Percentiles rank a stretch among this genome's conserved stretches.
Evolutionary conservation across 1,284 basidiomycete species (phyloP).

Genomic region (Cryptococcus sp.): DNA sequence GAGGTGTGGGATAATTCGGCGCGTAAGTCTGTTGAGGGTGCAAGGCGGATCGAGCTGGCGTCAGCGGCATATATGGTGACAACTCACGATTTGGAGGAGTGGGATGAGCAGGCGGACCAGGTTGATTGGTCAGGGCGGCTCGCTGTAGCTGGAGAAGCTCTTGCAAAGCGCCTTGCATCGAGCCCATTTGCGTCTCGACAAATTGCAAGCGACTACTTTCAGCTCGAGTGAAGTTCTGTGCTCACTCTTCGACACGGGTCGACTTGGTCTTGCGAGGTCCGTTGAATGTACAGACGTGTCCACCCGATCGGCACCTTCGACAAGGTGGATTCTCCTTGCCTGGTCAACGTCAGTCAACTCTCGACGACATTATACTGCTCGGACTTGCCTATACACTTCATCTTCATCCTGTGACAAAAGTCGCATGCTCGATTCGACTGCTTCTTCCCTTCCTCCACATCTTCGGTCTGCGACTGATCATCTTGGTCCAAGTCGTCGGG

Average conservation of each 20-base stretch:
- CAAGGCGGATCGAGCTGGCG: neutral
- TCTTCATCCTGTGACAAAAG: slow-evolving; percentile 51
- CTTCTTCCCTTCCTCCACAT: neutral
- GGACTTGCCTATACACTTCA: slow-evolving; percentile 47
- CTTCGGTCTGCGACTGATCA: neutral
- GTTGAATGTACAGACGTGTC: slow-evolving; percentile 80
- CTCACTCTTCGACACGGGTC: slow-evolving; percentile 72
- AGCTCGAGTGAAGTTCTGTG: slow-evolving; percentile 11
- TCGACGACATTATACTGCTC: neutral
- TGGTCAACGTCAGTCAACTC: neutral
- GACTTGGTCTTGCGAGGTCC: slow-evolving; percentile 72
- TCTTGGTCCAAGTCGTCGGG: neutral
- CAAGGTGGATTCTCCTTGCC: slow-evolving; percentile 86
- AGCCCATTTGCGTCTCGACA: slow-evolving; percentile 71
- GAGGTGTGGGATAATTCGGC: neutral
- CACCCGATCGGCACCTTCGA: slow-evolving; percentile 73
- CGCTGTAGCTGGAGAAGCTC: slow-evolving; percentile 60
- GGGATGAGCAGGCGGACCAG: slow-evolving; percentile 34
- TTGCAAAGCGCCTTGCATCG: slow-evolving; percentile 67
- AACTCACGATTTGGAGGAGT: slow-evolving; percentile 10
- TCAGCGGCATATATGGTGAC: neutral
- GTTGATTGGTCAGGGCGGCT: slow-evolving; percentile 57
- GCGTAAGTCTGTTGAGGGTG: neutral
- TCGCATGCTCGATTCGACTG: slow-evolving; percentile 10
- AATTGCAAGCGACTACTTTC: slow-evolving; percentile 68